Conservation (phyloP, 148 eudicot species). For the Arbutus unedo region DNA sequence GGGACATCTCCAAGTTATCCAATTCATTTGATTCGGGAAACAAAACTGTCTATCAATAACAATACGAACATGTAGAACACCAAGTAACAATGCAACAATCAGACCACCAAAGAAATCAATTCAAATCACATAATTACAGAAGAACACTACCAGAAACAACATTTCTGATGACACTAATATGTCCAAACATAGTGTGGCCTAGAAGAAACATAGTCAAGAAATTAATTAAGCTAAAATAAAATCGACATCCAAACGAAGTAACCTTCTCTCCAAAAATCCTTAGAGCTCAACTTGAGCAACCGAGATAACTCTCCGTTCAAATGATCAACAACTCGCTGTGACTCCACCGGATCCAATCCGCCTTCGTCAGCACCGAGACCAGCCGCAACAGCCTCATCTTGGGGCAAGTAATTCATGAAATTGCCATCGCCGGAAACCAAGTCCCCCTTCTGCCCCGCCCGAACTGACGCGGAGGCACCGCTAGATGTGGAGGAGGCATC, state of each 20-base stretch:
- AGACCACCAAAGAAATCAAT: not conserved
- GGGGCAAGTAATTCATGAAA: conserved; percentile 81
- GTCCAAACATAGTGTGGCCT: not conserved
- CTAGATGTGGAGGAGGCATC: not conserved
- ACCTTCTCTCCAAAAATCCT: conserved; percentile 89
- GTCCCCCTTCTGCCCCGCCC: conserved; percentile 29
- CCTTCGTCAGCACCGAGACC: conserved; percentile 74
- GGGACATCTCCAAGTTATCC: not conserved
- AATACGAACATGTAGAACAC: not conserved
- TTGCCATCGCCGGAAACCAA: conserved; percentile 45
- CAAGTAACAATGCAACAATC: not conserved
- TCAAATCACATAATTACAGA: not conserved
- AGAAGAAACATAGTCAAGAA: not conserved
- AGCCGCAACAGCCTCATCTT: conserved; percentile 91
- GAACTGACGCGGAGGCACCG: not conserved
- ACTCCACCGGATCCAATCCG: conserved; percentile 78
- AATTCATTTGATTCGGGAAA: not conserved
- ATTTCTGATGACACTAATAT: not conserved
- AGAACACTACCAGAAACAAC: not conserved
- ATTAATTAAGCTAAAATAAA: not conserved
- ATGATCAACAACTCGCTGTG: conserved; percentile 83
- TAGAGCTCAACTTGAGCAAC: conserved; percentile 65
- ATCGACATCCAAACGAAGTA: not conserved
- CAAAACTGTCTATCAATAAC: not conserved
- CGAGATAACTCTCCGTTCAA: conserved; percentile 62